Evolutionary conservation across 371 early-diverging fungal genomes (phyloP).

Genomic region (Syncephalastrum contaminatum): DNA sequence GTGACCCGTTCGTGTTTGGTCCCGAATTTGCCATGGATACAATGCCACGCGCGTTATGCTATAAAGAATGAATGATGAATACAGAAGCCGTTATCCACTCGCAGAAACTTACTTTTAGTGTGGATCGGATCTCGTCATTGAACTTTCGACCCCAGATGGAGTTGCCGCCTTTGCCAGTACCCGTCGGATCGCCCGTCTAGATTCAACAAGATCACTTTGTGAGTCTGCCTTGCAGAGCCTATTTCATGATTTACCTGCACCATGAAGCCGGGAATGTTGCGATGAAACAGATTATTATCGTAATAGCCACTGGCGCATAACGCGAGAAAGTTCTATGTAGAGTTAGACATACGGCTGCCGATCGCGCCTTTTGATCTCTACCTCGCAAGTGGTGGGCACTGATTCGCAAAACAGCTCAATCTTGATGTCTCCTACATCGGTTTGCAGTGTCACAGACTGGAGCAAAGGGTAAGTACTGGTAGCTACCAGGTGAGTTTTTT

Average conservation of each 20-base stretch:
- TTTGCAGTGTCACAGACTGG: constrained; percentile 81
- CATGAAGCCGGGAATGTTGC: constrained; percentile 90
- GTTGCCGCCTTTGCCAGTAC: constrained; percentile 86
- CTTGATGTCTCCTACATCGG: constrained; percentile 92
- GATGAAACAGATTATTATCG: constrained; percentile 80
- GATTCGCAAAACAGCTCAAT: constrained; percentile 81
- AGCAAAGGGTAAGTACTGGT: no score
- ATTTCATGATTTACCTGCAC: constrained; percentile 64
- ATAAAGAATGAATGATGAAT: constrained; percentile 1
- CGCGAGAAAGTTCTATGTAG: constrained; percentile 86
- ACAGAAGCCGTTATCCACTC: background rate
- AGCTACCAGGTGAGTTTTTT: no score
- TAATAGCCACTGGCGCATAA: constrained; percentile 93
- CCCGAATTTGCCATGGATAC: constrained; percentile 95
- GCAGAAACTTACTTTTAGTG: constrained; percentile 60
- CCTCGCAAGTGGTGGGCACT: constrained; percentile 84
- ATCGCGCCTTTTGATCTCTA: constrained; percentile 22
- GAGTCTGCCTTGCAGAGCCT: background rate
- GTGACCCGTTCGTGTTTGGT: constrained; percentile 88
- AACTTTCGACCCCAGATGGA: constrained; percentile 87
- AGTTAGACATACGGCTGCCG: background rate
- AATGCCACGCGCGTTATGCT: constrained; percentile 88
- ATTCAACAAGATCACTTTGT: background rate
- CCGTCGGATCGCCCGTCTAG: constrained; percentile 89
- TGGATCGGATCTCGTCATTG: constrained; percentile 85